A percentile compares a stretch with the other conserved stretches of the same genome.
Conservation (phyloP, 192 early-diverging fungal species). For the Borealophlyctis nickersoniae region DNA sequence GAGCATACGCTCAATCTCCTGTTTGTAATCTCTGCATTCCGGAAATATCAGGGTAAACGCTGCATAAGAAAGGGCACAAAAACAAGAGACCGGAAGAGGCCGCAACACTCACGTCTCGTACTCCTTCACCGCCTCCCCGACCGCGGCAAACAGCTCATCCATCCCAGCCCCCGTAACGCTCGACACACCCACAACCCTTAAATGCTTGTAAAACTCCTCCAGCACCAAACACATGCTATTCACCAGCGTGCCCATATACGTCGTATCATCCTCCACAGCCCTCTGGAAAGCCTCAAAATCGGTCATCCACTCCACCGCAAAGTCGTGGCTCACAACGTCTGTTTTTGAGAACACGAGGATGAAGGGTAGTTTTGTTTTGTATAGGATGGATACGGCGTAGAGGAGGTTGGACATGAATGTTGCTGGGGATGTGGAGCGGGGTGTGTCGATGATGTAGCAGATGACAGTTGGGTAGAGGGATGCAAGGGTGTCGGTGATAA, state of each 20-base stretch:
- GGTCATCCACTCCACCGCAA: slow-evolving; percentile 94
- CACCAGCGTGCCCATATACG: slow-evolving; percentile 91
- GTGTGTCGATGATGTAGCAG: slow-evolving; percentile 94
- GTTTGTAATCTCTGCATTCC: slow-evolving; percentile 70
- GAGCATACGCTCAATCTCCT: slow-evolving; percentile 73
- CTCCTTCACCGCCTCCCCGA: slow-evolving; percentile 77
- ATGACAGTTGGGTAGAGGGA: slow-evolving; percentile 88
- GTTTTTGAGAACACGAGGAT: slow-evolving; percentile 95
- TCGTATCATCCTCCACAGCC: slow-evolving; percentile 76
- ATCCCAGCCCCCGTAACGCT: slow-evolving; percentile 92
- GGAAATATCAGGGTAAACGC: too few relatives aligned
- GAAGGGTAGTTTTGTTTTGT: slow-evolving; percentile 96
- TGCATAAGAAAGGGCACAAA: too few relatives aligned
- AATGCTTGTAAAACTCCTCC: slow-evolving; percentile 88
- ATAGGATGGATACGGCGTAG: slow-evolving; percentile 94
- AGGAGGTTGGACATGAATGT: slow-evolving; percentile 99
- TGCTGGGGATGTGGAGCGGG: slow-evolving; percentile 82
- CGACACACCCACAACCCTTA: slow-evolving; percentile 70
- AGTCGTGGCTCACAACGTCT: slow-evolving; percentile 85
- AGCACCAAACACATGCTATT: slow-evolving; percentile 93
- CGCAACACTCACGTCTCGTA: slow-evolving; percentile 62
- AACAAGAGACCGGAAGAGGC: too few relatives aligned
- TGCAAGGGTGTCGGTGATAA: slow-evolving; percentile 92
- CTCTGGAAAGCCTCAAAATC: slow-evolving; percentile 94
- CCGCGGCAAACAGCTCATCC: slow-evolving; percentile 78